These are phyloP conservation scores for Omphalotus olearius DNA, from an alignment of 1,284 basidiomycete species.

Conservation along the genomic window DNA sequence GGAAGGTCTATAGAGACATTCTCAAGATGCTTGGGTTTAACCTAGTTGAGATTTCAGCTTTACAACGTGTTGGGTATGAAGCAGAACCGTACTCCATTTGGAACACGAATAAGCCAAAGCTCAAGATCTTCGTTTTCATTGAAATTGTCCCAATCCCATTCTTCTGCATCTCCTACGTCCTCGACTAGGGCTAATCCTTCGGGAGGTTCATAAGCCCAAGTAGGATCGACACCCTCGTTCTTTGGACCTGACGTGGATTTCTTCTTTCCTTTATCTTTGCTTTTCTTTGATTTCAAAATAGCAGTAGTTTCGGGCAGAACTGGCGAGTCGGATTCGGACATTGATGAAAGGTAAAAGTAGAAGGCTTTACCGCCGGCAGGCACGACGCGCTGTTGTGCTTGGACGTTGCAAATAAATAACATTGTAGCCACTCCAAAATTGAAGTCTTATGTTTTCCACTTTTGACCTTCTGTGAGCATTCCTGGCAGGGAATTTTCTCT, in stretches of 20 bases:
- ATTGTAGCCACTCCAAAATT: too few relatives aligned
- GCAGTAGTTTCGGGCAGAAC: background rate
- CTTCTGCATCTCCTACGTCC: conserved; percentile 34
- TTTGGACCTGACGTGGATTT: background rate
- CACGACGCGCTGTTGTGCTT: too few relatives aligned
- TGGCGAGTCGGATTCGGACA: conserved; percentile 10
- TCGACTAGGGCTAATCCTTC: conserved; percentile 7
- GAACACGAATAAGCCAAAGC: conserved; percentile 66
- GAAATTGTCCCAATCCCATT: conserved; percentile 66
- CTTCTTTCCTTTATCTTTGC: conserved; percentile 6
- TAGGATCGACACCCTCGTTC: conserved; percentile 7
- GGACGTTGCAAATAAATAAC: too few relatives aligned
- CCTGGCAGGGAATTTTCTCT: too few relatives aligned
- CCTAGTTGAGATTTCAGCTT: conserved; percentile 30
- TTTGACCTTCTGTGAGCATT: too few relatives aligned
- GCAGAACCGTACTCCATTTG: conserved; percentile 49
- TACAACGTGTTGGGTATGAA: conserved; percentile 7
- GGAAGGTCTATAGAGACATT: conserved; percentile 42
- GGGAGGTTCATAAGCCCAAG: conserved; percentile 11
- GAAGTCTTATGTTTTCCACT: too few relatives aligned
- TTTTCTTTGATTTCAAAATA: background rate
- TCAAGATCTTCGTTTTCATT: conserved; percentile 58
- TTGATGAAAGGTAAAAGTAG: background rate
- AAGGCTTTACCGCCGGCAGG: too few relatives aligned
- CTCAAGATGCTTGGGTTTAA: conserved; percentile 61